Evolutionary conservation across 345 rosid genomes (phyloP).

Genomic region (Firmiana major): DNA sequence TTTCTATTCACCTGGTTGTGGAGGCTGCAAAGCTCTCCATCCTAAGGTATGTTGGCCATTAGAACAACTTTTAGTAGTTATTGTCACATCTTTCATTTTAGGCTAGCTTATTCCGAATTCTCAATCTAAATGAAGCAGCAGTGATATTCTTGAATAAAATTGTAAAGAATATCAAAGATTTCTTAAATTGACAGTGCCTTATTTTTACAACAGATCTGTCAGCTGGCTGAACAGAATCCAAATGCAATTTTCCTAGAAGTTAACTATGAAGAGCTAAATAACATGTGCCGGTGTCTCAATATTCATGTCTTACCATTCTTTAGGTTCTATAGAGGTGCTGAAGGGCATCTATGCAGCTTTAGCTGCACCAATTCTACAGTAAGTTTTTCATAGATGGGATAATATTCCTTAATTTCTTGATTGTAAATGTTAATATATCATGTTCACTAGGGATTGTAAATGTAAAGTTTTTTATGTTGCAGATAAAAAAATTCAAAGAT

Average conservation of each 20-base stretch:
- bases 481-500: conserved; percentile 69
- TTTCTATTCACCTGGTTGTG: conserved; percentile 79
- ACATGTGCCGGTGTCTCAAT: conserved; percentile 57
- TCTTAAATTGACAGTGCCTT: not conserved
- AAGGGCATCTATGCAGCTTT: conserved; percentile 67
- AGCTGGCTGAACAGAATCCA: conserved; percentile 65
- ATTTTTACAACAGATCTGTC: conserved; percentile 48
- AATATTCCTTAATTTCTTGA: not conserved
- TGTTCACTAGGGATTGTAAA: not conserved
- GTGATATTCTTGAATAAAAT: not conserved
- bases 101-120: not conserved
- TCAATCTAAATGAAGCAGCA: not conserved
- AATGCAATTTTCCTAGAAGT: conserved; percentile 57
- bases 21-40: conserved; percentile 76
- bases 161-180: not conserved
- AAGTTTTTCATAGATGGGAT: conserved; percentile 12
- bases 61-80: not conserved
- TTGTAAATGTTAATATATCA: not conserved
- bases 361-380: conserved; percentile 67
- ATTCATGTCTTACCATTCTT: conserved; percentile 79
- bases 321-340: conserved; percentile 63
- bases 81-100: not conserved
- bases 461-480: not conserved
- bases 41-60: conserved; percentile 47
- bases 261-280: conserved; percentile 56